A percentile compares a stretch with the other conserved stretches of the same genome.
Evolutionary conservation across 1,284 basidiomycete species (phyloP).

Genomic region (Schizophyllum commune): DNA sequence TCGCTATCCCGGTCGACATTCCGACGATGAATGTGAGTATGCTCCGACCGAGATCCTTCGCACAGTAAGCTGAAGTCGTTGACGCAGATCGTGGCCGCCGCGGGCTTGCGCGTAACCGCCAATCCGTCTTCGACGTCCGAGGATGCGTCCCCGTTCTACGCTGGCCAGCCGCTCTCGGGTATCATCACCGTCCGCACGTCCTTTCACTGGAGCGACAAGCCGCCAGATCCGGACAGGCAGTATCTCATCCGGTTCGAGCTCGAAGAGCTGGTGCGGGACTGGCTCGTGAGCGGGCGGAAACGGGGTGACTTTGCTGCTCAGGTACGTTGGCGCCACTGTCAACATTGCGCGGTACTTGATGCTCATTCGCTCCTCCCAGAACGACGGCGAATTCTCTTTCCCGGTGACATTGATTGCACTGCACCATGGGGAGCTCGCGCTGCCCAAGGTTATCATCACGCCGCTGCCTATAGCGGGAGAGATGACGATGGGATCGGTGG

Average conservation of each 20-base stretch:
- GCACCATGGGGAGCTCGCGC: conserved; percentile 64
- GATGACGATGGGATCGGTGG: conserved; percentile 47
- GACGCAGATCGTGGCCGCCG: conserved; percentile 62
- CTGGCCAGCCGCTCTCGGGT: conserved; percentile 71
- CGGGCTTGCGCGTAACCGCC: conserved; percentile 39
- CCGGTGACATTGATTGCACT: conserved; percentile 70
- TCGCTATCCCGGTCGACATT: conserved; percentile 76
- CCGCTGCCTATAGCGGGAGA: conserved; percentile 46
- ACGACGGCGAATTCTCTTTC: conserved; percentile 46
- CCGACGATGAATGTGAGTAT: conserved; percentile 66
- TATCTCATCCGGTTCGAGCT: conserved; percentile 69
- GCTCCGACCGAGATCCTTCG: too few relatives aligned
- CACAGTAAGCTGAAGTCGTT: conserved; percentile 2
- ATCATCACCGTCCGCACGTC: conserved; percentile 58
- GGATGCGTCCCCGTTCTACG: conserved; percentile 46
- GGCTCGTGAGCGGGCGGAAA: conserved; percentile 77
- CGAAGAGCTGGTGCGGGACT: conserved; percentile 68
- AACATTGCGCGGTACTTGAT: neutral
- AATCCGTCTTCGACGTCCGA: conserved; percentile 21
- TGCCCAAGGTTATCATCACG: conserved; percentile 63
- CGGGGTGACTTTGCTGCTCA: conserved; percentile 67
- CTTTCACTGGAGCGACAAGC: conserved; percentile 59
- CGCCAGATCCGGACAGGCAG: conserved; percentile 17
- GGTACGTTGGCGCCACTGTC: conserved; percentile 28
- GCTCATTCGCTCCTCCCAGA: conserved; percentile 28